Conservation (phyloP, 352 stramenopile genomes). For the Phytophthora cactorum region DNA sequence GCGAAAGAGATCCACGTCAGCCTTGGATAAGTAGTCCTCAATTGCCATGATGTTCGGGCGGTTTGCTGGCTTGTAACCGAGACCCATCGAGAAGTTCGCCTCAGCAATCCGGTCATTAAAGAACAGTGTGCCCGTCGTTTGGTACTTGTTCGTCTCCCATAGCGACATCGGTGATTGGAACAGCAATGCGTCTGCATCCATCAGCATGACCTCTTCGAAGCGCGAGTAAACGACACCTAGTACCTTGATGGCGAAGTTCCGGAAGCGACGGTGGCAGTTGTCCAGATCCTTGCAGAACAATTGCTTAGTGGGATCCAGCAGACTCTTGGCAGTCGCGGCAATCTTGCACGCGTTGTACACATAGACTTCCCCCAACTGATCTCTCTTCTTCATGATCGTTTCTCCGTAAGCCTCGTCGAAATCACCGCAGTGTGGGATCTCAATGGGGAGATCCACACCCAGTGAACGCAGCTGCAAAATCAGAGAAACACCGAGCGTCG, state of each 20-base stretch:
- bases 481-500: slow-evolving; percentile 51
- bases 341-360: slow-evolving; percentile 40
- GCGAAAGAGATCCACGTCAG: slow-evolving; percentile 34
- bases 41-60: slow-evolving; percentile 41
- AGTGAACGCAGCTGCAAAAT: slow-evolving; percentile 54
- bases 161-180: slow-evolving; percentile 32
- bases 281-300: slow-evolving; percentile 54
- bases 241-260: slow-evolving; percentile 62
- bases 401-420: slow-evolving; percentile 36
- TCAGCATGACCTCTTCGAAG: slow-evolving; percentile 68
- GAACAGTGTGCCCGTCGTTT: slow-evolving; percentile 58
- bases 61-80: slow-evolving; percentile 28
- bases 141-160: slow-evolving; percentile 53
- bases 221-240: slow-evolving; percentile 55
- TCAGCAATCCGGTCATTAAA: slow-evolving; percentile 68
- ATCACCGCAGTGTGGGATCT: slow-evolving; percentile 61
- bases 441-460: slow-evolving; percentile 50
- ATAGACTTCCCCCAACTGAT: slow-evolving; percentile 33
- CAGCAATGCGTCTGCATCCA: slow-evolving; percentile 69
- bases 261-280: slow-evolving; percentile 43
- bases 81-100: slow-evolving; percentile 50
- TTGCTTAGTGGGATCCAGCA: slow-evolving; percentile 19
- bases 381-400: slow-evolving; percentile 39
- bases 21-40: slow-evolving; percentile 38
- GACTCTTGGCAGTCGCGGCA: slow-evolving; percentile 25